These are phyloP conservation scores for Tolypocladium ovalisporum DNA, from an alignment of 2,329 filamentous ascomycete species.

Conservation along the genomic window DNA sequence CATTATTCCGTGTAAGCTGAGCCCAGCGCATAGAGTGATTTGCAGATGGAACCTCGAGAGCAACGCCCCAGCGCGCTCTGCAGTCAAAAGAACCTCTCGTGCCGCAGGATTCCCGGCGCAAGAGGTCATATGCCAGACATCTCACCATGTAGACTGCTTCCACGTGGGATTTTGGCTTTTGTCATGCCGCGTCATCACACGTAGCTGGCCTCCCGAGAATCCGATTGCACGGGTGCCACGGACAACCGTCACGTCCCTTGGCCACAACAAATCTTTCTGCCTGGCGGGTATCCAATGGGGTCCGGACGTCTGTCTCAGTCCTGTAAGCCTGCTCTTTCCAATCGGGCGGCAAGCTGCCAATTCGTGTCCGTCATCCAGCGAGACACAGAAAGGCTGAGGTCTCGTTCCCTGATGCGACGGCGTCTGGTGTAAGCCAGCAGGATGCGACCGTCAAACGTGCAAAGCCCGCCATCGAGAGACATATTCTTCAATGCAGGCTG, in stretches of 20 bases:
- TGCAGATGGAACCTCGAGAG: neutral
- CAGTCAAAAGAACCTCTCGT: neutral
- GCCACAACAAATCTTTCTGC: neutral
- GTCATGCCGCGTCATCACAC: neutral
- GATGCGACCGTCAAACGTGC: neutral
- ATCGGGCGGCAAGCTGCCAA: neutral
- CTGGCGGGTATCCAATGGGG: neutral
- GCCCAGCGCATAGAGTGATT: neutral
- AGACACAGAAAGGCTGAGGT: neutral
- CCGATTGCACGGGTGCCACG: neutral
- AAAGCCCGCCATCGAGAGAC: neutral
- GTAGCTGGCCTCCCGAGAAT: neutral
- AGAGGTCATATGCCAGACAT: neutral
- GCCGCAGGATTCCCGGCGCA: neutral
- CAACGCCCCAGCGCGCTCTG: neutral
- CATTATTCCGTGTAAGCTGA: neutral
- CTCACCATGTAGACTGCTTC: neutral
- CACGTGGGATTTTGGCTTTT: neutral
- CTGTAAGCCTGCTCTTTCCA: neutral
- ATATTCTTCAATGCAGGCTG: neutral
- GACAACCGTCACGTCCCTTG: neutral
- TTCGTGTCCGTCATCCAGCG: neutral
- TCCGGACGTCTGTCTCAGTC: neutral
- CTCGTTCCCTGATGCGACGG: neutral
- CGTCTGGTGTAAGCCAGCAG: neutral